phyloP scores from a whole-genome alignment of 192 early-diverging fungal genomes.

The Coemansia sp. region DNA sequence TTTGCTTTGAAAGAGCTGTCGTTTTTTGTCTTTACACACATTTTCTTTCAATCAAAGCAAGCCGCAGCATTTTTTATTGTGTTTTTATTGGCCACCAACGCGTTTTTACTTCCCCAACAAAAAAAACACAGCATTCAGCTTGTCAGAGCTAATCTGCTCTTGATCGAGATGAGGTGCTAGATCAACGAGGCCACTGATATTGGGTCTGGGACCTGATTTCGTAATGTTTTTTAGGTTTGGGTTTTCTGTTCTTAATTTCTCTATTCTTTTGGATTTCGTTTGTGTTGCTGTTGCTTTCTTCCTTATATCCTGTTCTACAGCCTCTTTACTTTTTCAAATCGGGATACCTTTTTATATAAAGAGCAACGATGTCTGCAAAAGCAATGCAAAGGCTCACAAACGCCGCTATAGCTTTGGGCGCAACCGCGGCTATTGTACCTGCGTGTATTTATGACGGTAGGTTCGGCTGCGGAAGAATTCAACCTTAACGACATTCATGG shows the following conservation, averaged over 20 bases:
- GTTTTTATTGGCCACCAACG: not conserved
- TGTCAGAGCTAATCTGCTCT: not conserved
- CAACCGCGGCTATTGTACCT: constrained; percentile 68
- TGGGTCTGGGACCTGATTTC: too few relatives aligned
- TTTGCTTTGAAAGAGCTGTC: too few relatives aligned
- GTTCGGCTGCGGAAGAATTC: not conserved
- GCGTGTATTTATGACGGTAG: constrained; percentile 94
- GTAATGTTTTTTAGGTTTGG: not conserved
- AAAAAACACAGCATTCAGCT: not conserved
- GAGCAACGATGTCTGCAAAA: constrained; percentile 12
- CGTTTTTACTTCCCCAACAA: constrained; percentile 9
- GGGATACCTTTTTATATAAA: not conserved
- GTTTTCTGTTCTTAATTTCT: not conserved
- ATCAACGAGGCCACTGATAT: not conserved
- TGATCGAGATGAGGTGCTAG: not conserved
- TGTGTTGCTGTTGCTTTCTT: too few relatives aligned
- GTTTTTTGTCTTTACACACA: too few relatives aligned
- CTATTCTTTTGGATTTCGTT: too few relatives aligned
- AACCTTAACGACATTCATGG: not conserved
- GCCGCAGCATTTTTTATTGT: not conserved
- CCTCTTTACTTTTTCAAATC: not conserved
- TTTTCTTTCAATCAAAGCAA: not conserved
- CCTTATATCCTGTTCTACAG: not conserved
- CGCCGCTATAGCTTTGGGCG: constrained; percentile 74
- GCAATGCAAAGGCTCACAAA: constrained; percentile 72